Percentiles rank a stretch among this genome's conserved stretches.
Evolutionary conservation across 352 stramenopile species (phyloP).

Genomic region (Globisporangium emineosum): DNA sequence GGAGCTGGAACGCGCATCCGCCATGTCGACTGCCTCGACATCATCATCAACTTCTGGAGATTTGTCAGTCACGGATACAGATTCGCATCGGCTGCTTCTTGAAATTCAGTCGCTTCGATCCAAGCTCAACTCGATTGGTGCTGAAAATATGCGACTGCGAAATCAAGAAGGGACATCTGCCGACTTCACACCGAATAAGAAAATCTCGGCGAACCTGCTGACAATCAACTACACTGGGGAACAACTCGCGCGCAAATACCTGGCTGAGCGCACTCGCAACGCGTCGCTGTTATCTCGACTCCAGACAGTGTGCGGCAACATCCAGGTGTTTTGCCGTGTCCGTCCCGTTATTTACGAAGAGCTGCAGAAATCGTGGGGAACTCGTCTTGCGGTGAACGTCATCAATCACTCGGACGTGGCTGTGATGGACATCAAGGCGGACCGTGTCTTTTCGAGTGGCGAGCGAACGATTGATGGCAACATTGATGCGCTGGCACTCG

Average conservation of each 20-base stretch:
- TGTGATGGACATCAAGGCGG: slow-evolving; percentile 68
- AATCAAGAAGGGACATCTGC: slow-evolving; percentile 42
- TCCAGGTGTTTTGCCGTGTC: slow-evolving; percentile 92
- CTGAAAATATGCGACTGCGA: slow-evolving; percentile 54
- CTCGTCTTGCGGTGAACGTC: slow-evolving; percentile 67
- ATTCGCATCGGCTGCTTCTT: slow-evolving; percentile 24
- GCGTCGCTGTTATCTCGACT: slow-evolving; percentile 74
- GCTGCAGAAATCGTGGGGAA: slow-evolving; percentile 51
- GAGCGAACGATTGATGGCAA: slow-evolving; percentile 31
- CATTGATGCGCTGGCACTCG: slow-evolving; percentile 30
- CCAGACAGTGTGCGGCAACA: slow-evolving; percentile 91
- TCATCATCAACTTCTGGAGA: slow-evolving; percentile 22
- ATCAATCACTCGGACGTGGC: slow-evolving; percentile 83
- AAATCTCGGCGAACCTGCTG: slow-evolving; percentile 62
- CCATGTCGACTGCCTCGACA: slow-evolving; percentile 32
- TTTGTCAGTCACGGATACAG: slow-evolving; percentile 15
- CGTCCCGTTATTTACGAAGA: slow-evolving; percentile 82
- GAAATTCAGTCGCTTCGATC: slow-evolving; percentile 60
- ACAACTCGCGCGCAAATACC: slow-evolving; percentile 83
- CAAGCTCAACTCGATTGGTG: slow-evolving; percentile 47
- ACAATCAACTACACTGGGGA: slow-evolving; percentile 62
- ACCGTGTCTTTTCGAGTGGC: slow-evolving; percentile 38
- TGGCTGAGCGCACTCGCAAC: slow-evolving; percentile 81
- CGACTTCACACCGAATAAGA: slow-evolving; percentile 35
- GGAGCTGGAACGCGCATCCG: slow-evolving; percentile 40